Conservation (phyloP, 176 grass and related monocot genomes). For the Tuctoria greenei region DNA sequence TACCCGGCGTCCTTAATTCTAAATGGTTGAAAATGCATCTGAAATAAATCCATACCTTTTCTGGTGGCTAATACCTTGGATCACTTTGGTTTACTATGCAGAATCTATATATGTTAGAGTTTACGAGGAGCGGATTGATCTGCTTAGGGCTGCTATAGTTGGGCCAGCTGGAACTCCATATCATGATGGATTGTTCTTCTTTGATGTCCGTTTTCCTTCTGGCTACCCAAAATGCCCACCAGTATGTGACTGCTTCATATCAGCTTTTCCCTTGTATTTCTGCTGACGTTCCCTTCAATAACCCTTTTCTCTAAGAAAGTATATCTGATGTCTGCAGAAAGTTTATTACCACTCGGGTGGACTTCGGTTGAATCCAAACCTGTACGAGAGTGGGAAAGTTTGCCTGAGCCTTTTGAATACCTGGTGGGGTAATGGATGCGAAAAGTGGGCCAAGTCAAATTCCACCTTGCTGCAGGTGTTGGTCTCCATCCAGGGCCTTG, state of each 20-base stretch:
- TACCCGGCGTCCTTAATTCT: not conserved
- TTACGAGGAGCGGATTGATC: conserved; percentile 70
- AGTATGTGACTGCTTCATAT: conserved; percentile 33
- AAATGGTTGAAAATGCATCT: not conserved
- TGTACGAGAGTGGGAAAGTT: conserved; percentile 72
- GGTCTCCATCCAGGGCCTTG: conserved; percentile 73
- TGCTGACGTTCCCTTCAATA: not conserved
- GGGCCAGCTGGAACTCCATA: conserved; percentile 79
- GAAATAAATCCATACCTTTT: conserved; percentile 6
- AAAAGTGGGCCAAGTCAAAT: conserved; percentile 67
- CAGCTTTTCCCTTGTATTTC: conserved; percentile 22
- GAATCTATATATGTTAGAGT: conserved; percentile 62
- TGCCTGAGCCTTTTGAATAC: conserved; percentile 88
- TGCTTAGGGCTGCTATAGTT: conserved; percentile 65
- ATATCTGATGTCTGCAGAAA: conserved; percentile 42
- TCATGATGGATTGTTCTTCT: conserved; percentile 76
- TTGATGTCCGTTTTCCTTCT: conserved; percentile 65
- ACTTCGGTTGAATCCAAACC: conserved; percentile 69
- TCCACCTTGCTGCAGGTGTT: conserved; percentile 74
- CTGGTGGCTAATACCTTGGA: conserved; percentile 7
- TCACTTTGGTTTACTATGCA: conserved; percentile 32
- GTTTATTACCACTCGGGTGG: conserved; percentile 77
- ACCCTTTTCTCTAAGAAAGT: not conserved
- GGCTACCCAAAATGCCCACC: conserved; percentile 55
- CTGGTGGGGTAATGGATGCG: conserved; percentile 65